A percentile compares a stretch with the other conserved stretches of the same genome.
phyloP scores from a whole-genome alignment of 2,329 filamentous ascomycete species.

The Aspergillus versicolor region DNA sequence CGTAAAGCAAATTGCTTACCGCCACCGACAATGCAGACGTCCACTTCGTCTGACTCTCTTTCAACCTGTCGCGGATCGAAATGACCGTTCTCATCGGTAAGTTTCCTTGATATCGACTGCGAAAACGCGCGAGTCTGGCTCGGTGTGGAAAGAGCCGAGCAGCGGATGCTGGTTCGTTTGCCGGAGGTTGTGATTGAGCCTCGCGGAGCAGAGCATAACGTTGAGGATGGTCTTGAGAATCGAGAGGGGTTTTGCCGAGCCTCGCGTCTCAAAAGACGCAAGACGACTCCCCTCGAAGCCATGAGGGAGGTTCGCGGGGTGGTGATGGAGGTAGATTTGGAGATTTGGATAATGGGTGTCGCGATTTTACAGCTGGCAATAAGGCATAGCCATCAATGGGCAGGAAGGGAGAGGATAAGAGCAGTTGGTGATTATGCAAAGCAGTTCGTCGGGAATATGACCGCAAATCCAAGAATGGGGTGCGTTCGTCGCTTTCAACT shows the following conservation, averaged over 20 bases:
- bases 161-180: slow-evolving; percentile 18
- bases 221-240: slow-evolving; percentile 28
- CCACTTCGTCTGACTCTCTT: slow-evolving; percentile 87
- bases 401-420: not conserved
- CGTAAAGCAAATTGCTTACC: slow-evolving; percentile 47
- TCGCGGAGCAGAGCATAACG: slow-evolving; percentile 22
- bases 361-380: slow-evolving; percentile 10
- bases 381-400: slow-evolving; percentile 16
- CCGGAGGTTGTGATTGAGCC: slow-evolving; percentile 20
- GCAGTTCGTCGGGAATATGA: not conserved
- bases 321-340: not conserved
- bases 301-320: slow-evolving; percentile 25
- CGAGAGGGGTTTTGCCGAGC: slow-evolving; percentile 30
- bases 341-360: not conserved
- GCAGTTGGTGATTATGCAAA: not conserved
- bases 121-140: slow-evolving; percentile 47
- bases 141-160: slow-evolving; percentile 21
- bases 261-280: slow-evolving; percentile 45
- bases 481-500: not conserved
- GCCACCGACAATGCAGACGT: slow-evolving; percentile 94
- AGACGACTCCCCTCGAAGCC: slow-evolving; percentile 41
- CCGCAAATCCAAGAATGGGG: not conserved
- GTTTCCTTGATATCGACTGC: slow-evolving; percentile 38
- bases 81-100: slow-evolving; percentile 51
- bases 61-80: slow-evolving; percentile 71